A percentile compares a stretch with the other conserved stretches of the same genome.
These are phyloP conservation scores for Tulasnella sp. DNA, from an alignment of 768 basidiomycete species.

Conservation along the genomic window DNA sequence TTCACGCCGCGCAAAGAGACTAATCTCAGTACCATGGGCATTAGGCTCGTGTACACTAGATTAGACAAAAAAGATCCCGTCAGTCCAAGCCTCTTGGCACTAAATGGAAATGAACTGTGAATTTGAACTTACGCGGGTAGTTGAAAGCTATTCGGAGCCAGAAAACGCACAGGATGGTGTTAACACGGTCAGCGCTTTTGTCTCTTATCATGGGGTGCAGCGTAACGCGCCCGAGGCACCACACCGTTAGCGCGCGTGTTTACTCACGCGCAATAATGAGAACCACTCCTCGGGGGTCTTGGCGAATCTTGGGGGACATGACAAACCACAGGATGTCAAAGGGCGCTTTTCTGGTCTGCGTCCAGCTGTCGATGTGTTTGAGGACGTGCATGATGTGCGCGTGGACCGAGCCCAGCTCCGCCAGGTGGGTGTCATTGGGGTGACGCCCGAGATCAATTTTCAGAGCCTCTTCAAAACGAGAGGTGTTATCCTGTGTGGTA, in stretches of 20 bases:
- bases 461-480: constrained; percentile 16
- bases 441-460: constrained; percentile 5
- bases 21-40: neutral
- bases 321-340: constrained; percentile 1
- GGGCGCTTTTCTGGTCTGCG: neutral
- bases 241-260: neutral
- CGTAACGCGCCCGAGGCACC: neutral
- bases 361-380: constrained; percentile 11
- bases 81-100: neutral
- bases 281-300: constrained; percentile 14
- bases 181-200: neutral
- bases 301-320: constrained; percentile 12
- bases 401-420: constrained; percentile 6
- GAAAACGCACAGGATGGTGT: neutral
- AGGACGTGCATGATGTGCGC: constrained; percentile 2
- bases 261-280: constrained; percentile 14
- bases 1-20: neutral
- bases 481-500: neutral
- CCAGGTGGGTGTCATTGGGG: neutral
- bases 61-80: neutral
- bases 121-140: constrained; percentile 1
- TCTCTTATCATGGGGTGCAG: neutral
- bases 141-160: constrained; percentile 6
- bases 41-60: neutral
- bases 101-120: too few species aligned